Conservation (phyloP, 2,329 filamentous ascomycete genomes). For the Graphilbum fragrans region DNA sequence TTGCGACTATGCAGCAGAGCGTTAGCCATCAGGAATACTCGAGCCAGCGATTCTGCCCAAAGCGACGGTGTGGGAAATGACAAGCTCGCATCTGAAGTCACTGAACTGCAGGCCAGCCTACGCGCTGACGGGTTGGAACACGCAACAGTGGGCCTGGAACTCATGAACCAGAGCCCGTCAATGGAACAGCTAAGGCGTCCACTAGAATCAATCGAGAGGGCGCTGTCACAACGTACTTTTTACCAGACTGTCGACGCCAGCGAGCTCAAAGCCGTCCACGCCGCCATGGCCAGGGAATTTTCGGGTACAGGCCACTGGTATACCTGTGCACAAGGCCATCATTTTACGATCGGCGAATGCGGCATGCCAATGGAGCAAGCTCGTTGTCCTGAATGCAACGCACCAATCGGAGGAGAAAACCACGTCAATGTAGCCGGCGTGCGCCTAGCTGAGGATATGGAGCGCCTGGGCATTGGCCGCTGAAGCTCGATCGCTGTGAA, state of each 20-base stretch:
- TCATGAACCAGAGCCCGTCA: conserved; percentile 12
- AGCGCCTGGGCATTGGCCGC: too few species aligned
- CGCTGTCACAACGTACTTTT: background rate
- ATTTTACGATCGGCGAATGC: conserved; percentile 54
- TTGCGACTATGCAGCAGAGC: too few species aligned
- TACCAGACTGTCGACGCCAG: conserved; percentile 34
- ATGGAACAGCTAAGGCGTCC: conserved; percentile 13
- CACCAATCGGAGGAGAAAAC: conserved; percentile 39
- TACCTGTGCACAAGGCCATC: conserved; percentile 41
- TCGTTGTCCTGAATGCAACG: conserved; percentile 50
- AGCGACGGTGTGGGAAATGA: too few species aligned
- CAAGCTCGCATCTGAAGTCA: too few species aligned
- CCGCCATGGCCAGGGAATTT: conserved; percentile 39
- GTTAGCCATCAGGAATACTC: too few species aligned
- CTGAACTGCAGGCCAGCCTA: too few species aligned
- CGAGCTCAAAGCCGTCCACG: conserved; percentile 37
- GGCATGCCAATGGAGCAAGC: conserved; percentile 52
- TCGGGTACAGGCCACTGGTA: conserved; percentile 50
- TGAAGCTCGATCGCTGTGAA: too few species aligned
- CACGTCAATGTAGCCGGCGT: too few species aligned
- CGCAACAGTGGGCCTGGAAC: too few species aligned
- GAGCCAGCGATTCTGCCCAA: too few species aligned
- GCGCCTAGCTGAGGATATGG: too few species aligned
- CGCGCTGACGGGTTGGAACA: too few species aligned
- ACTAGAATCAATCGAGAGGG: background rate